phyloP scores from a whole-genome alignment of 1,284 basidiomycete species.

The Coriolopsis trogii region DNA sequence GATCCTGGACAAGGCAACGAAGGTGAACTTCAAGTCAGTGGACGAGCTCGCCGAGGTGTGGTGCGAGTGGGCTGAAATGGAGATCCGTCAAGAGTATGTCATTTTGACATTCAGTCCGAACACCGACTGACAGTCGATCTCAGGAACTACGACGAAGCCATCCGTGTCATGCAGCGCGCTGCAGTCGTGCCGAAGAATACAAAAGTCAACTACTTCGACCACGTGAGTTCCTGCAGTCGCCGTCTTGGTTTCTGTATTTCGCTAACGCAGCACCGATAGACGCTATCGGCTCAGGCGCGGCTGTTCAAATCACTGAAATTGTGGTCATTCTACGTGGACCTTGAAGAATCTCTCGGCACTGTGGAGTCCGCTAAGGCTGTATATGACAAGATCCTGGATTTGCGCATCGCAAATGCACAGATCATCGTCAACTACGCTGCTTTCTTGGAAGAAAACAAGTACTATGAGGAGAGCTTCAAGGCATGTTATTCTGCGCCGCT shows the following conservation, averaged over 20 bases:
- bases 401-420: constrained; percentile 98
- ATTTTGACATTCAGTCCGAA: not conserved
- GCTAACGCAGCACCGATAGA: constrained; percentile 41
- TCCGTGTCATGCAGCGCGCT: constrained; percentile 95
- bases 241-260: no score
- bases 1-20: constrained; percentile 90
- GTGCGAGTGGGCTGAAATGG: constrained; percentile 99
- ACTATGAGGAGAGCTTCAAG: constrained; percentile 99
- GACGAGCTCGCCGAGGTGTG: constrained; percentile 98
- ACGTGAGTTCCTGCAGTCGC: constrained; percentile 58
- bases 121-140: not conserved
- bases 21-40: constrained; percentile 92
- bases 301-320: constrained; percentile 98
- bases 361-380: constrained; percentile 92
- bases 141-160: constrained; percentile 95
- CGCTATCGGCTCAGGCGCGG: constrained; percentile 84
- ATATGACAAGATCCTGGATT: constrained; percentile 96
- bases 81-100: constrained; percentile 90
- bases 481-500: constrained; percentile 38
- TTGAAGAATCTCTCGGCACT: constrained; percentile 95
- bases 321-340: constrained; percentile 98
- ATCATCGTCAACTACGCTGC: constrained; percentile 97
- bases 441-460: constrained; percentile 97
- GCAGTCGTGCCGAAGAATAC: constrained; percentile 87
- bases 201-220: constrained; percentile 95